Percentiles rank a stretch among this genome's conserved stretches.
Conservation (phyloP, 2,329 filamentous ascomycete species). For the Rachicladosporium sp. region DNA sequence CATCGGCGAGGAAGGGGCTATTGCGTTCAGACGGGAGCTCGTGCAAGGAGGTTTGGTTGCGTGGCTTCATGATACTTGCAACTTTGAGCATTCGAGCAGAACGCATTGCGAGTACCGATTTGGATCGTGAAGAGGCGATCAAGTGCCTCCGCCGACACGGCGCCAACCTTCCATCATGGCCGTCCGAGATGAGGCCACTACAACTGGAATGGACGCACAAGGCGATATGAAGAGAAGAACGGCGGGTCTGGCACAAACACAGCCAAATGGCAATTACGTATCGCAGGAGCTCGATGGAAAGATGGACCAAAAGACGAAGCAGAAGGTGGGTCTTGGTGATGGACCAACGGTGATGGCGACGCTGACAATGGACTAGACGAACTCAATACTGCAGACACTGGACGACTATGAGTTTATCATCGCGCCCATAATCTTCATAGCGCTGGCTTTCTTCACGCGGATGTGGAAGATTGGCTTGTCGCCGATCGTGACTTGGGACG, state of each 20-base stretch:
- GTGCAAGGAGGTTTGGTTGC: no score
- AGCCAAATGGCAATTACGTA: constrained; percentile 22
- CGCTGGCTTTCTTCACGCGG: constrained; percentile 52
- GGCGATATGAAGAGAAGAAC: constrained; percentile 36
- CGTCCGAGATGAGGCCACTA: constrained; percentile 11
- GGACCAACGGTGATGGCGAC: constrained; percentile 4
- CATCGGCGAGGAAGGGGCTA: no score
- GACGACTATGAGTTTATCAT: constrained; percentile 50
- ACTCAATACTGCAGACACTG: constrained; percentile 50
- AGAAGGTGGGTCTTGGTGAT: constrained; percentile 27
- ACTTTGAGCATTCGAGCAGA: no score
- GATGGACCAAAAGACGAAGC: constrained; percentile 34
- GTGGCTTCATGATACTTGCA: no score
- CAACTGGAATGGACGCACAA: constrained; percentile 30
- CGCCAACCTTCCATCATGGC: constrained; percentile 16
- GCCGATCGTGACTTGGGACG: constrained; percentile 63
- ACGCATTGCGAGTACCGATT: no score
- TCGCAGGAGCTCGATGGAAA: constrained; percentile 15
- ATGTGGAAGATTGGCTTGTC: constrained; percentile 58
- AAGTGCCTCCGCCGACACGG: not conserved
- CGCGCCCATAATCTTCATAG: constrained; percentile 52
- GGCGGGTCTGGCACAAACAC: constrained; percentile 19
- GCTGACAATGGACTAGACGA: constrained; percentile 18
- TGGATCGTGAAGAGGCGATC: no score
- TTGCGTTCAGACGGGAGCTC: no score